phyloP scores from a whole-genome alignment of 208 protist species.

The Lotmaria passim region DNA sequence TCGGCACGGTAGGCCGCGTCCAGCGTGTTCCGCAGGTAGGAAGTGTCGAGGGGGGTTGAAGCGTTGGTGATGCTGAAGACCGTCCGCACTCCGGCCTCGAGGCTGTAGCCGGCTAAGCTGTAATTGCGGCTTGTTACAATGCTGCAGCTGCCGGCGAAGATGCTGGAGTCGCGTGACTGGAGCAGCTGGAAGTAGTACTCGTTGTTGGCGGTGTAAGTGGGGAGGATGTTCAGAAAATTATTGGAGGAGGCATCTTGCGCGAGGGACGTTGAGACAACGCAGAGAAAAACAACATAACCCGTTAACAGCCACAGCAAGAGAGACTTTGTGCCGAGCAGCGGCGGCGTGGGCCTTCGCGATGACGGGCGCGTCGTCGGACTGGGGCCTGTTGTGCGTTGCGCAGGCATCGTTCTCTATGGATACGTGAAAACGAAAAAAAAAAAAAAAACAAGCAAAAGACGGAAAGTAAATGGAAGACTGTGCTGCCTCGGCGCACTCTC shows the following conservation, averaged over 20 bases:
- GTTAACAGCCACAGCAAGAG: too few relatives aligned
- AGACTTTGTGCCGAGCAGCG: too few relatives aligned
- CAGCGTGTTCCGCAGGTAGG: constrained; percentile 15
- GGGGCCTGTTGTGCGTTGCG: too few relatives aligned
- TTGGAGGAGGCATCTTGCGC: not conserved
- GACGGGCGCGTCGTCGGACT: too few relatives aligned
- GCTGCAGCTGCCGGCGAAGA: constrained; percentile 24
- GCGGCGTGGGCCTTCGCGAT: too few relatives aligned
- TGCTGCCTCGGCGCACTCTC: too few relatives aligned
- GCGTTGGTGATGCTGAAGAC: constrained; percentile 3
- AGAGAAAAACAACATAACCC: too few relatives aligned
- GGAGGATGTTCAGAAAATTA: not conserved
- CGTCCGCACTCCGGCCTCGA: constrained; percentile 5
- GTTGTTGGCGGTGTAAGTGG: constrained; percentile 1
- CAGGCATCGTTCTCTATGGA: too few relatives aligned
- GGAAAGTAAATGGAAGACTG: too few relatives aligned
- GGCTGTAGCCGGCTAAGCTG: not conserved
- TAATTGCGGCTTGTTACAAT: not conserved
- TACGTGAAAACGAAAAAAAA: too few relatives aligned
- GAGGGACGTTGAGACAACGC: too few relatives aligned
- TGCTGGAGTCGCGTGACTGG: constrained; percentile 14
- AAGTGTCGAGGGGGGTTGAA: not conserved
- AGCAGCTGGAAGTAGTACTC: constrained; percentile 9
- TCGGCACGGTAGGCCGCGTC: constrained; percentile 45
- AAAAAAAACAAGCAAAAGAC: too few relatives aligned